A percentile compares a stretch with the other conserved stretches of the same genome.
Evolutionary conservation across 805 yeast species (phyloP).

Genomic region (Lipomyces sp.): DNA sequence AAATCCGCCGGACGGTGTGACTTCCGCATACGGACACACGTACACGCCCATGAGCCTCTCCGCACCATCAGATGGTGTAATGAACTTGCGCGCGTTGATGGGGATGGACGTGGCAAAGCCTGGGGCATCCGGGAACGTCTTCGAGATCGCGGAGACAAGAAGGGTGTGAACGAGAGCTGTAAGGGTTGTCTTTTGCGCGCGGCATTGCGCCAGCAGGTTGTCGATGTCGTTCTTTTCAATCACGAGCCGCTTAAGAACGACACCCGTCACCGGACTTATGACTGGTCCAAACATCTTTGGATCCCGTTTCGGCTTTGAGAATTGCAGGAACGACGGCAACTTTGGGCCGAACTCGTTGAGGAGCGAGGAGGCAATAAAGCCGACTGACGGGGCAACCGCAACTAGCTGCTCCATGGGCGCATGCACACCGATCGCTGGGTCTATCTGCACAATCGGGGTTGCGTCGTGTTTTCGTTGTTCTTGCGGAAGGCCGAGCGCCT

Average conservation of each 20-base stretch:
- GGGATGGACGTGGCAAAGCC: slow-evolving; percentile 16
- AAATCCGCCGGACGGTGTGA: background rate
- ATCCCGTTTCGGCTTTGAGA: background rate
- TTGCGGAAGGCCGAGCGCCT: background rate
- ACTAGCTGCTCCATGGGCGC: slow-evolving; percentile 1
- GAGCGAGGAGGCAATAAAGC: background rate
- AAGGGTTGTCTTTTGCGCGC: slow-evolving; percentile 7
- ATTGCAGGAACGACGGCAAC: background rate
- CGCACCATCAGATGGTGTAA: background rate
- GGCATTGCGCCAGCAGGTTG: background rate
- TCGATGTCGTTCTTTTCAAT: background rate
- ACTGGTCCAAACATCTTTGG: background rate
- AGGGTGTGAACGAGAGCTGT: slow-evolving; percentile 13
- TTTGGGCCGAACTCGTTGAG: slow-evolving; percentile 1
- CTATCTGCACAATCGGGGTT: background rate
- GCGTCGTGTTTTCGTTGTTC: background rate
- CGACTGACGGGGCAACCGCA: background rate
- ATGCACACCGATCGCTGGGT: background rate
- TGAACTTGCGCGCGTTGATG: slow-evolving; percentile 15
- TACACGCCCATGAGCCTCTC: slow-evolving; percentile 3
- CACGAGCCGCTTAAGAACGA: background rate
- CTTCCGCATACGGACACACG: slow-evolving; percentile 3
- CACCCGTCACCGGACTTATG: background rate
- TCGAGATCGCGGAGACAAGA: slow-evolving; percentile 1
- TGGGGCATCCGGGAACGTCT: slow-evolving; percentile 1